These are phyloP conservation scores for Fraxinus baroniana DNA, from an alignment of 305 asterid species.

Conservation along the genomic window DNA sequence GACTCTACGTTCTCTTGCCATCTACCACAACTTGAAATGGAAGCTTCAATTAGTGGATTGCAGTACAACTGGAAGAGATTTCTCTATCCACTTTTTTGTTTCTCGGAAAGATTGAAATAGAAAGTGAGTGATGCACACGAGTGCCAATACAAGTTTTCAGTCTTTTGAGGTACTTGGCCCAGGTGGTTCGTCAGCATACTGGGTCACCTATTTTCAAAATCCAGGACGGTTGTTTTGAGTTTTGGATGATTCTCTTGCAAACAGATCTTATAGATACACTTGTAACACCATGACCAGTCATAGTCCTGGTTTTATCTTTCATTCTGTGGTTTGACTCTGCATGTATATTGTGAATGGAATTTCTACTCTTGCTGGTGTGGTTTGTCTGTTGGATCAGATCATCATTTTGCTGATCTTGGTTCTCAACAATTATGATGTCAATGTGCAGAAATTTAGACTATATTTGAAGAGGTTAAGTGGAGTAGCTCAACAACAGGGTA, in stretches of 20 bases:
- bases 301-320: neutral
- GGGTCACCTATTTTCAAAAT: neutral
- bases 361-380: neutral
- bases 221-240: neutral
- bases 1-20: neutral
- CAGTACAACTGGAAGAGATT: neutral
- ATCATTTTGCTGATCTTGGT: conserved; percentile 18
- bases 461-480: conserved; percentile 78
- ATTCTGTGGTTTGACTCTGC: neutral
- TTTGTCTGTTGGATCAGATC: conserved; percentile 8
- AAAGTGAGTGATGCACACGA: neutral
- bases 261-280: neutral
- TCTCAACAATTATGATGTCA: conserved; percentile 22
- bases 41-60: neutral
- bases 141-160: neutral
- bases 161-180: neutral
- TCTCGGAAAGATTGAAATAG: neutral
- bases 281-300: neutral
- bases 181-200: neutral
- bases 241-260: neutral
- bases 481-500: conserved; percentile 66
- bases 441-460: conserved; percentile 74
- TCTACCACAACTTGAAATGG: neutral
- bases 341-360: neutral
- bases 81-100: neutral